phyloP scores from a whole-genome alignment of 352 stramenopile genomes.

The Halophytophthora batemanensis region DNA sequence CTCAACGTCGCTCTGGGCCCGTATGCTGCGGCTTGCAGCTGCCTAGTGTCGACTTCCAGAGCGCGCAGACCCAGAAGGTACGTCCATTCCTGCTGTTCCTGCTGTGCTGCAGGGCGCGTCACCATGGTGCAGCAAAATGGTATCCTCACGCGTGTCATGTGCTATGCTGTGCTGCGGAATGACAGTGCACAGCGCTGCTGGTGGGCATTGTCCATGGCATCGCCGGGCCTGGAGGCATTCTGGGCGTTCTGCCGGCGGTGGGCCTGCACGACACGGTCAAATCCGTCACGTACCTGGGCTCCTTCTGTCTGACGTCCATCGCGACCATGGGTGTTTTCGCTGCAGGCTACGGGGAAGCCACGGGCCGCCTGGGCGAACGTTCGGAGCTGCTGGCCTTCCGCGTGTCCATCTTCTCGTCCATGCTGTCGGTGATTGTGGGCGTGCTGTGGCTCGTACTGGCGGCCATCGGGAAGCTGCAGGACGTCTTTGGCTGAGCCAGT shows the following conservation, averaged over 20 bases:
- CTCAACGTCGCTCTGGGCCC: slow-evolving; percentile 17
- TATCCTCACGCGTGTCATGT: slow-evolving; percentile 6
- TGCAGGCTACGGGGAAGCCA: slow-evolving; percentile 76
- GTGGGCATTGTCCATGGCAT: slow-evolving; percentile 91
- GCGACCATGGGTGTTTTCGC: slow-evolving; percentile 91
- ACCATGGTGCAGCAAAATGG: background rate
- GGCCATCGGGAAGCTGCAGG: slow-evolving; percentile 68
- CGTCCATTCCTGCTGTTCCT: background rate
- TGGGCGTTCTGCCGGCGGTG: slow-evolving; percentile 89
- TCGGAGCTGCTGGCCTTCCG: slow-evolving; percentile 74
- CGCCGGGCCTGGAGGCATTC: slow-evolving; percentile 68
- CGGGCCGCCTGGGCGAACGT: slow-evolving; percentile 59
- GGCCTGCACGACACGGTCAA: slow-evolving; percentile 81
- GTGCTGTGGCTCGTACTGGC: slow-evolving; percentile 80
- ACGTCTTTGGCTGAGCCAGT: slow-evolving; percentile 62
- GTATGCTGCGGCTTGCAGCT: slow-evolving; percentile 44
- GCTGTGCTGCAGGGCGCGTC: background rate
- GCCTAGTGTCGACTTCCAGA: slow-evolving; percentile 61
- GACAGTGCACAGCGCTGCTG: slow-evolving; percentile 69
- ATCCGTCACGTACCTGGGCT: slow-evolving; percentile 83
- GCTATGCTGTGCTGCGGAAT: slow-evolving; percentile 7
- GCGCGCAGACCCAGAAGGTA: slow-evolving; percentile 76
- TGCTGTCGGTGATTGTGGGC: slow-evolving; percentile 82
- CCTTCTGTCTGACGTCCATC: slow-evolving; percentile 88
- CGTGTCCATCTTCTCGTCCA: slow-evolving; percentile 80